phyloP scores from a whole-genome alignment of 225 moss, liverwort and hornwort genomes.

The Sphagnum tenellum region DNA sequence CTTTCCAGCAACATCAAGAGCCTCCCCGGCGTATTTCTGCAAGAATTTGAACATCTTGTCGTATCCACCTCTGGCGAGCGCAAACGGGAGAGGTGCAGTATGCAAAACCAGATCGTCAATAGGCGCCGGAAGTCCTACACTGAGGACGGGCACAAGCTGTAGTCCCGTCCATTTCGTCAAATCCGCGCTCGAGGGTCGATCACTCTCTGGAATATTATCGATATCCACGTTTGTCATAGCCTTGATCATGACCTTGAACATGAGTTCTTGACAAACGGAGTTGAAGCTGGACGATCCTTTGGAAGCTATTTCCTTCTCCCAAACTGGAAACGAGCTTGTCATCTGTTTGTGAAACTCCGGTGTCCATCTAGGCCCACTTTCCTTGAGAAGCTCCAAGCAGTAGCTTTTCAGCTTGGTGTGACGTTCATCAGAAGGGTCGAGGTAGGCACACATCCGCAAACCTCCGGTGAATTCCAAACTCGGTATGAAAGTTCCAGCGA shows the following conservation, averaged over 20 bases:
- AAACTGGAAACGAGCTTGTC: background rate
- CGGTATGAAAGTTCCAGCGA: background rate
- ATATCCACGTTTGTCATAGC: background rate
- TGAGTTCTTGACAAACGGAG: background rate
- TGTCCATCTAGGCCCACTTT: background rate
- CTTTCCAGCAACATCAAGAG: background rate
- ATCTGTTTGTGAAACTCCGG: conserved; percentile 1
- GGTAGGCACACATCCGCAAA: background rate
- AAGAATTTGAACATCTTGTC: background rate
- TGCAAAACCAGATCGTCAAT: background rate
- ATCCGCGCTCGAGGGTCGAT: background rate
- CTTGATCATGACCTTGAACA: background rate
- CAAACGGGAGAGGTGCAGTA: background rate
- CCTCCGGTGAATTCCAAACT: background rate
- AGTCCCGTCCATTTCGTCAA: background rate
- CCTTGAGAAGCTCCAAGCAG: background rate
- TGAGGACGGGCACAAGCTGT: background rate
- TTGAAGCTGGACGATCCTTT: background rate
- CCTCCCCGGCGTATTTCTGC: background rate
- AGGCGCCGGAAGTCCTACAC: background rate
- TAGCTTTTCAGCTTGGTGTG: background rate
- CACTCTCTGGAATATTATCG: background rate
- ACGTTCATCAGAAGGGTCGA: background rate
- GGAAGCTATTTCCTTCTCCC: background rate
- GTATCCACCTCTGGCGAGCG: background rate